Evolutionary conservation across 176 grass and related monocot genomes (phyloP).

Genomic region (Aegilops bicornis): DNA sequence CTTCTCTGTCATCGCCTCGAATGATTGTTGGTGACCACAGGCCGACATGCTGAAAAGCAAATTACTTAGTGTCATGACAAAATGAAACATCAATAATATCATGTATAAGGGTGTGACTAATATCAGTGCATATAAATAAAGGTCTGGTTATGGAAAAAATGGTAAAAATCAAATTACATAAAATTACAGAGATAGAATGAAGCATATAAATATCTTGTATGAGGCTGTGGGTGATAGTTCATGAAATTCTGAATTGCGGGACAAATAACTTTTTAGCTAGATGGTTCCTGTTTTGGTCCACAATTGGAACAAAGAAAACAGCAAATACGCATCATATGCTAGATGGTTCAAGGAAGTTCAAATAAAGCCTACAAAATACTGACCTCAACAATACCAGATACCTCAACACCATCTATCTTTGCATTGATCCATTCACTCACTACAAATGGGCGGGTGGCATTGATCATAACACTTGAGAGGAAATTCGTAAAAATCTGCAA

Average conservation of each 20-base stretch:
- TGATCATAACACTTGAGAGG: constrained; percentile 97
- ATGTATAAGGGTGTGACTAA: not conserved
- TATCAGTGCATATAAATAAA: constrained; percentile 3
- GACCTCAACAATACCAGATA: constrained; percentile 95
- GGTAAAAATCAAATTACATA: constrained; percentile 50
- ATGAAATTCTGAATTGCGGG: not conserved
- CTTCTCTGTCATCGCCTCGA: constrained; percentile 95
- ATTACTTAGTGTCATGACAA: not conserved
- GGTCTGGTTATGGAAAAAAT: constrained; percentile 15
- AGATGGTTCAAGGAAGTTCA: not conserved
- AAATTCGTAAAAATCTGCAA: constrained; percentile 97
- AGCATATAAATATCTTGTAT: not conserved
- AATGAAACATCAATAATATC: constrained; percentile 10
- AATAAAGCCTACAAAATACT: constrained; percentile 38
- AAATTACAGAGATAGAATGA: constrained; percentile 6
- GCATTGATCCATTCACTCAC: constrained; percentile 92
- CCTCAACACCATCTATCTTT: constrained; percentile 92
- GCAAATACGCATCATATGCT: constrained; percentile 3
- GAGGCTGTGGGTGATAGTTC: not conserved
- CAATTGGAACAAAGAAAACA: constrained; percentile 18
- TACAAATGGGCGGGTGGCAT: constrained; percentile 92
- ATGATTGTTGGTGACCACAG: constrained; percentile 95
- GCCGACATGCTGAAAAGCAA: constrained; percentile 89
- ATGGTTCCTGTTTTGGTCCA: not conserved
- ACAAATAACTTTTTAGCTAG: constrained; percentile 21